Evolutionary conservation across 1,139 yeast species (phyloP).

Genomic region (Pichia sp.): DNA sequence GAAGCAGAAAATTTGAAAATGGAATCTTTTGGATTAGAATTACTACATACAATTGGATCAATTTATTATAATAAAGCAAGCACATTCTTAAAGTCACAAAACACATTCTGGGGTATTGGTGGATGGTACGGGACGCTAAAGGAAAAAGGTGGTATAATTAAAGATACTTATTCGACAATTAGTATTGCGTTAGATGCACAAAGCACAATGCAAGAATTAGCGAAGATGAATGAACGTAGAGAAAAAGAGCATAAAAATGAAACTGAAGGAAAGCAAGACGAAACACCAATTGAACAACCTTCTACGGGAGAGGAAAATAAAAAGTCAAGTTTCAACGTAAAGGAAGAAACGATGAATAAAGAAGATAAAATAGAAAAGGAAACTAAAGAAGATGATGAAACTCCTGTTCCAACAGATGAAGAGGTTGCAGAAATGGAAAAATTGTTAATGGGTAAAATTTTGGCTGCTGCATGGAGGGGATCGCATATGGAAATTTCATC

Average conservation of each 20-base stretch:
- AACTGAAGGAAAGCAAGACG: constrained; percentile 17
- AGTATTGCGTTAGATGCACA: constrained; percentile 90
- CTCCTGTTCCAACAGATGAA: constrained; percentile 62
- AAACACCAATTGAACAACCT: not conserved
- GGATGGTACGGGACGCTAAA: constrained; percentile 81
- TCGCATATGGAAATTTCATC: constrained; percentile 84
- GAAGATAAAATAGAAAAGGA: not conserved
- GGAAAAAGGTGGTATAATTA: constrained; percentile 83
- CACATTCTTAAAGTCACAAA: constrained; percentile 43
- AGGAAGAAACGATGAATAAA: not conserved
- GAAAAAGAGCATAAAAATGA: constrained; percentile 33
- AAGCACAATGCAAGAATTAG: constrained; percentile 76
- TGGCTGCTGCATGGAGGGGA: constrained; percentile 96
- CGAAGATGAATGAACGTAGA: constrained; percentile 61
- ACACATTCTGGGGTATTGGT: constrained; percentile 72
- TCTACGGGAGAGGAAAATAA: too few relatives aligned
- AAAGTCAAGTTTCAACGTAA: too few relatives aligned
- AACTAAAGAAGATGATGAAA: too few relatives aligned
- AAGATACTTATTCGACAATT: constrained; percentile 85
- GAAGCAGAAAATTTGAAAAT: constrained; percentile 79
- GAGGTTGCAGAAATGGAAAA: constrained; percentile 84
- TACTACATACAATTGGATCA: constrained; percentile 68
- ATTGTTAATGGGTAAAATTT: constrained; percentile 77
- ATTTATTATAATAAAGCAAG: constrained; percentile 58
- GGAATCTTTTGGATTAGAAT: constrained; percentile 78